phyloP scores from a whole-genome alignment of 2,329 filamentous ascomycete species.

The Dothiorella sarmentorum region DNA sequence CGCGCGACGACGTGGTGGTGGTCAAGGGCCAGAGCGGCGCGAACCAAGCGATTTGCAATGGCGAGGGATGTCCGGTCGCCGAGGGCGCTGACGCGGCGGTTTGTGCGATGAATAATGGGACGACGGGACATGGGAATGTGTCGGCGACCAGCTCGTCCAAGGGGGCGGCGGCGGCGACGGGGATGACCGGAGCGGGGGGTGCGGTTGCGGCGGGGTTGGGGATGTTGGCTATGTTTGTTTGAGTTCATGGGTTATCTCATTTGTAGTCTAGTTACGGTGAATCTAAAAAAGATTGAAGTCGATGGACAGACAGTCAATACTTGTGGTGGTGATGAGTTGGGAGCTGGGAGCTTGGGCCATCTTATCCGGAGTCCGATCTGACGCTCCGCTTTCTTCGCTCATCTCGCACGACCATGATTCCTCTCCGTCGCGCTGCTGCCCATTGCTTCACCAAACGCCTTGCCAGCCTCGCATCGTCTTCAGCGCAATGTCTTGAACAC shows the following conservation, averaged over 20 bases:
- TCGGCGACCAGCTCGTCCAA: neutral
- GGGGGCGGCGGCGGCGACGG: neutral
- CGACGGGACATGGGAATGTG: neutral
- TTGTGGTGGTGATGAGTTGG: neutral
- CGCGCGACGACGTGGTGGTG: conserved; percentile 44
- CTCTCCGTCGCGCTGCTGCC: conserved; percentile 1
- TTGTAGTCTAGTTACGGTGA: no score
- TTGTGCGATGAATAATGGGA: neutral
- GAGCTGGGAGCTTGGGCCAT: conserved; percentile 1
- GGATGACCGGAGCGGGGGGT: neutral
- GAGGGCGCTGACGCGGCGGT: neutral
- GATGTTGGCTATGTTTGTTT: neutral
- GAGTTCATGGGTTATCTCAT: no score
- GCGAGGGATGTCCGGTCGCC: conserved; percentile 44
- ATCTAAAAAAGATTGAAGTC: no score
- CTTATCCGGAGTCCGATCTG: neutral
- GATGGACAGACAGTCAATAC: no score
- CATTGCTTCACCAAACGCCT: neutral
- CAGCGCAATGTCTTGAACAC: neutral
- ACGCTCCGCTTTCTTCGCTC: neutral
- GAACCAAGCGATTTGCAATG: conserved; percentile 57
- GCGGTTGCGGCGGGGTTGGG: neutral
- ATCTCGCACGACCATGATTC: conserved; percentile 12
- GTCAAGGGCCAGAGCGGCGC: conserved; percentile 46
- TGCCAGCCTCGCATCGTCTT: neutral